phyloP scores from a whole-genome alignment of 768 basidiomycete species.

The Pisolithus tinctorius region DNA sequence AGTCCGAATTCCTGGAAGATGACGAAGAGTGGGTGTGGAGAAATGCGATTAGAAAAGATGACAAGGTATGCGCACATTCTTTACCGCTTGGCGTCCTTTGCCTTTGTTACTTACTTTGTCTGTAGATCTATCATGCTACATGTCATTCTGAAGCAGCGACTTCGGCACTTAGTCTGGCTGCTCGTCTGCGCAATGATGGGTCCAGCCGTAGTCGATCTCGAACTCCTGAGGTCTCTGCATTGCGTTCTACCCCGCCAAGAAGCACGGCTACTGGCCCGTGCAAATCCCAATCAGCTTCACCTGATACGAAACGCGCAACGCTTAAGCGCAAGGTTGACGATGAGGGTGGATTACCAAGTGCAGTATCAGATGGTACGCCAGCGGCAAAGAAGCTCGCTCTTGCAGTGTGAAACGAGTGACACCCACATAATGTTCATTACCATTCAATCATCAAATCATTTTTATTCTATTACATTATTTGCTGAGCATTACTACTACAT shows the following conservation, averaged over 20 bases:
- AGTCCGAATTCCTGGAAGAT: slow-evolving; percentile 89
- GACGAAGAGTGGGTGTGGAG: slow-evolving; percentile 99
- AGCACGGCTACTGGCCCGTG: slow-evolving; percentile 17
- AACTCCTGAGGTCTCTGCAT: slow-evolving; percentile 55
- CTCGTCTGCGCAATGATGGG: slow-evolving; percentile 58
- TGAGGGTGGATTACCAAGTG: slow-evolving; percentile 32
- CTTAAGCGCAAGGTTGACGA: slow-evolving; percentile 73
- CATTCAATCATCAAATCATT: slow-evolving; percentile 9
- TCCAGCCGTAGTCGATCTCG: slow-evolving; percentile 61
- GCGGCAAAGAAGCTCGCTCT: slow-evolving; percentile 64
- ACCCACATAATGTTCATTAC: no score
- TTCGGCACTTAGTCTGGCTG: slow-evolving; percentile 59
- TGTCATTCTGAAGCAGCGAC: slow-evolving; percentile 79
- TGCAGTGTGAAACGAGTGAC: slow-evolving; percentile 18
- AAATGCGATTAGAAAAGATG: slow-evolving; percentile 82
- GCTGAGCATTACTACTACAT: slow-evolving; percentile 14
- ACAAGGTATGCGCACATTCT: slow-evolving; percentile 50
- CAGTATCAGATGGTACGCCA: slow-evolving; percentile 41
- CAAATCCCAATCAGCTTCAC: slow-evolving; percentile 43
- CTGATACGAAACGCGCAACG: slow-evolving; percentile 47
- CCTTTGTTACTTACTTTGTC: slow-evolving; percentile 4
- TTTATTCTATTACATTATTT: slow-evolving; percentile 31
- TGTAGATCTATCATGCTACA: slow-evolving; percentile 88
- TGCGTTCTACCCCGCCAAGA: slow-evolving; percentile 34
- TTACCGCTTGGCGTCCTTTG: background rate